Evolutionary conservation across 1,284 basidiomycete genomes (phyloP), one percentile per base, ranked within the genome.

Genomic region (Malassezia psittaci): DNA sequence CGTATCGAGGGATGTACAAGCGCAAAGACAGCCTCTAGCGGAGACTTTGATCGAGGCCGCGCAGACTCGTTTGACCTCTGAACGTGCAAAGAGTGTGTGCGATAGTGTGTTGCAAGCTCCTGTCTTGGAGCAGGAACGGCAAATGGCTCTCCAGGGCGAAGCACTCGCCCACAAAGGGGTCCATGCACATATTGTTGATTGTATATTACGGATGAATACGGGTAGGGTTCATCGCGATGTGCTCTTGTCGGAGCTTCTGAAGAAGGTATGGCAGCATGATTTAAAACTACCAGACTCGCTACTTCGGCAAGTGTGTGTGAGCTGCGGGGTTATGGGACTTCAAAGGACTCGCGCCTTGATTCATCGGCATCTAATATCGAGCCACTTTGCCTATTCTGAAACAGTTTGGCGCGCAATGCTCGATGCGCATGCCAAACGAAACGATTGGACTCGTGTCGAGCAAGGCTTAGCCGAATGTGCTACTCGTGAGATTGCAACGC

Each of bases 381-480:
- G 24, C 7, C 24, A 29, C 24, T 29, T 29, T 29, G 10, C 12
- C 40, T 36, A 24, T 39, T 40, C 29, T 21, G n/a, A 24, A 32
- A 40, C 18, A 15, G 21, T 48, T 16, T 57, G 54, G 54, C 54
- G 43, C n/a, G 44, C 54, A 15, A 12, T 57, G 49, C 43, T 57
- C 35, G 44, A 48, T 18, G 39, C 49, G 3, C 49, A 57, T 38
- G 49, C 34, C 10, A 32, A 24, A 1, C 38, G 44, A 13, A 16
- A 21, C 35, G 54, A 57, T 40, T 57, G 54, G 54, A 24, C 49
- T 21, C 35, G 43, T 11, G 43, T 57, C 16, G 43, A 47, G 10
- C 43, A 51, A n/a, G 44, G 21, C 18, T 46, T 57, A 32, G 48
- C 29, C 6, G 24, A 16, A 15, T 33, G 37, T 12, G 21, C 33